Evolutionary conservation across 2,329 filamentous ascomycete species (phyloP), one percentile per base, ranked within the genome.

Genomic region (Trichoderma sp.): DNA sequence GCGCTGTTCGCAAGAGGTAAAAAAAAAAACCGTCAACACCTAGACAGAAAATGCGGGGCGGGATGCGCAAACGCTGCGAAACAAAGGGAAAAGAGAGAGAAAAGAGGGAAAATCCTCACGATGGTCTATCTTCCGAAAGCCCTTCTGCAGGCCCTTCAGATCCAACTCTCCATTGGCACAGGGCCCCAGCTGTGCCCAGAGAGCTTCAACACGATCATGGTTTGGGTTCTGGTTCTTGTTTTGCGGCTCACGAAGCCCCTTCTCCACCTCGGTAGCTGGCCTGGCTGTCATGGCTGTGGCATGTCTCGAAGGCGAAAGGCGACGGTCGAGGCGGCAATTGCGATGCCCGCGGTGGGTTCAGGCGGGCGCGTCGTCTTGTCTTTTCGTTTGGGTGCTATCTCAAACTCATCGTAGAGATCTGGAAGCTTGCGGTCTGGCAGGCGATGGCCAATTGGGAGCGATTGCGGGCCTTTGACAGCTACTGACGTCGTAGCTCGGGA

Each of bases 91-190:
- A n/a, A 36, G 26, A 51, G 3, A 21, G 2, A 30, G 53, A 57
- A 47, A 24, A 15, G n/a, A 39, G 39, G 39, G 53, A 18, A 11
- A 30, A 9, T n/a, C 77, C 85, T 83, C 79, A 97, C 94, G 96
- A 81, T 99, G 96, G 81, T 98, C 95, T 78, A 98, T 94, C 82
- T 91, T 93, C 80, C 87, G 90, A 79, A 99, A 84, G 4, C 95
- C 96, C 83, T 90, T 93, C 83, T 95, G 92, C 76, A 99, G 84
- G 36, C 90, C 94, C 80, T 92, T 90, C 75, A 97, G 85, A 82
- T 98, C 95, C 77, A 99, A 86, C 80, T 93, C 91, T 72, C 93
- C 93, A 77, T 91, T 90, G 72, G 87, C 87, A 75, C 90, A 88
- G 75, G 91, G 91, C 81, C 97, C 94, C 76, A 99, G 88, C 78